Conservation (phyloP, 116 monocot genomes). For the Zostera marina region DNA sequence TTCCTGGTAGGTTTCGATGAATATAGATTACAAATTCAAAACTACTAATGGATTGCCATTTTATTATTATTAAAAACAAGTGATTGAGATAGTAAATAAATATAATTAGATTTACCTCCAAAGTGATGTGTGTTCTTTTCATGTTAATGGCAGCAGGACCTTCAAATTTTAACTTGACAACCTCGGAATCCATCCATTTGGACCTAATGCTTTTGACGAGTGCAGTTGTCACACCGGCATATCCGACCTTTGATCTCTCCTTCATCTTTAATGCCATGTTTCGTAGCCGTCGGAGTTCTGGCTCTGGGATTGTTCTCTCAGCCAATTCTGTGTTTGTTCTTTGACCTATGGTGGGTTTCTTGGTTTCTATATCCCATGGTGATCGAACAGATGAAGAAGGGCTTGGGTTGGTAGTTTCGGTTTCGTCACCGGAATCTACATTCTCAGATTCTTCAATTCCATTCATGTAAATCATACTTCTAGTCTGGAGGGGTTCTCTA, state of each 20-base stretch:
- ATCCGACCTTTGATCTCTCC: conserved; percentile 72
- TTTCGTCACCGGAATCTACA: too few species aligned
- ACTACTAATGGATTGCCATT: too few species aligned
- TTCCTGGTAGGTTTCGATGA: conserved; percentile 21
- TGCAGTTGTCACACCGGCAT: conserved; percentile 60
- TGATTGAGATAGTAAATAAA: neutral
- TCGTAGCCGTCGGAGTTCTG: conserved; percentile 61
- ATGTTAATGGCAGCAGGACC: conserved; percentile 61
- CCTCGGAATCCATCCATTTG: conserved; percentile 73
- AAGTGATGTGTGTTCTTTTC: conserved; percentile 67
- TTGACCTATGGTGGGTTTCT: conserved; percentile 1
- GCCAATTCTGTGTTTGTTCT: conserved; percentile 67
- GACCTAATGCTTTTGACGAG: conserved; percentile 49
- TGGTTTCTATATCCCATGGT: conserved; percentile 36
- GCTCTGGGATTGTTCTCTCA: conserved; percentile 70
- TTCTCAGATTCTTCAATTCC: conserved; percentile 4
- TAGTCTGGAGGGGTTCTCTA: neutral
- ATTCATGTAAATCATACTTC: neutral
- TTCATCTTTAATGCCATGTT: conserved; percentile 67
- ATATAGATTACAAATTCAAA: neutral
- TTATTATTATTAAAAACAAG: neutral
- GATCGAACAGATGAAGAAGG: conserved; percentile 8
- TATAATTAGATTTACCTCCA: conserved; percentile 43
- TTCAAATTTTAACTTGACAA: conserved; percentile 73
- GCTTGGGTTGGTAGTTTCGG: conserved; percentile 6